Conservation (phyloP, 768 basidiomycete genomes). For the Trametes elegans region DNA sequence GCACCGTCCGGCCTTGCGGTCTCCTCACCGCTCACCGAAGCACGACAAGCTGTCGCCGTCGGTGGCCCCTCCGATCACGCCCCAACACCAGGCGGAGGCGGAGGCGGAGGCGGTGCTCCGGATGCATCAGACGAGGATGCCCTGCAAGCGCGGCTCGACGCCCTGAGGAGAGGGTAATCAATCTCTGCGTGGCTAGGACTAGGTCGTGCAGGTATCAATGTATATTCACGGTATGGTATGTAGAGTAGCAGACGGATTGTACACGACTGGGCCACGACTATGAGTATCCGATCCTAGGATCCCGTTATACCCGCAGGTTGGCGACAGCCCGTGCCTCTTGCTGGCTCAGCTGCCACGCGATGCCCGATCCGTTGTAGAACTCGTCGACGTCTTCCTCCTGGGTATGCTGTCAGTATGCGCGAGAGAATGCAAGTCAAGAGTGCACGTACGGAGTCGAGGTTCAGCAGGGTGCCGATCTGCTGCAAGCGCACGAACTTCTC, state of each 20-base stretch:
- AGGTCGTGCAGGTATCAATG: not conserved
- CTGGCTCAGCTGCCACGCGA: constrained; percentile 79
- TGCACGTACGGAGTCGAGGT: constrained; percentile 71
- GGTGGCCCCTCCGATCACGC: constrained; percentile 59
- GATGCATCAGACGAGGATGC: constrained; percentile 81
- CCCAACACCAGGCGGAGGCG: constrained; percentile 36
- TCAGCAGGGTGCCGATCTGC: constrained; percentile 89
- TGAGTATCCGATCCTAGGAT: too few species aligned
- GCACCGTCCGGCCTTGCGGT: constrained; percentile 73
- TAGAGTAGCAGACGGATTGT: constrained; percentile 7
- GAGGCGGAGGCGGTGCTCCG: constrained; percentile 37
- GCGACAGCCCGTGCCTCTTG: constrained; percentile 72
- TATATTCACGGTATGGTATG: constrained; percentile 1
- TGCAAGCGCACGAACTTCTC: constrained; percentile 92
- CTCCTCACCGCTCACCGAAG: constrained; percentile 56
- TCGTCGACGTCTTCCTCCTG: constrained; percentile 95
- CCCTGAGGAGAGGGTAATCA: constrained; percentile 69
- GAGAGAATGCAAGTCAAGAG: not conserved
- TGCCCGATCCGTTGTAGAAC: constrained; percentile 91
- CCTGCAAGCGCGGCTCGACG: constrained; percentile 90
- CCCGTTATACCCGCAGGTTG: constrained; percentile 49
- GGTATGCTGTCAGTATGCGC: not conserved
- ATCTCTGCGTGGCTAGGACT: not conserved
- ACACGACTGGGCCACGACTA: not conserved
- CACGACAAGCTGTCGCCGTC: constrained; percentile 79